Base-by-base conservation (phyloP, 257 asterid species). In the Lavandula angustifolia region DNA sequence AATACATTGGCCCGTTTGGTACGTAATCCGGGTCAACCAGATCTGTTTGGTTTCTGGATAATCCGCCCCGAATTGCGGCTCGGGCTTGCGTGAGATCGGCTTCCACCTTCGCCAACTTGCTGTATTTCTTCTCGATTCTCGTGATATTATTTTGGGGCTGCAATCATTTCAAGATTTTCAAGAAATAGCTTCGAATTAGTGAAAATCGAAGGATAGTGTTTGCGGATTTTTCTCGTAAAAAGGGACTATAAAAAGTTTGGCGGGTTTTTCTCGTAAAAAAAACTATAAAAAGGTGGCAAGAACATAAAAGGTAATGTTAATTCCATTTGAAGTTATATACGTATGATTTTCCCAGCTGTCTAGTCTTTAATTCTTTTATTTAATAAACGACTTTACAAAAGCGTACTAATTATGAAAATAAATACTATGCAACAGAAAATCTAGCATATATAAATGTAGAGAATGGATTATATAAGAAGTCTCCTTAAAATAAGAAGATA, bases 1-100 rank as follows among this genome's bases (percentile, higher is more conserved):
- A 74, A 46, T 87, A 87, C 86, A 78, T 87, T 1, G 86, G 88
- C 7, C 92, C 90, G 52, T 54, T 35, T 9, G 92, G 95, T 18
- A 82, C 55, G 69, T 75, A 85, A 33, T 79, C 78, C 2, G 76
- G 77, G 66, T 78, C 83, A 14, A 58, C 64, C 5, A 38, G 5
- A 38, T 64, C 41, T 31, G 79, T 67, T 64, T 61, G 56, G 66
- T 80, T 81, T 18, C 37, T 18, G 14, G 1, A 17, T 9, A 57
- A 37, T 6, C 40, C 40, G 62, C 47, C 77, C 47, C 61, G 75
- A 48, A 87, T 81, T 32, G 83, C 80, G 33, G 64, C 80, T 62
- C 95, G 84, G 65, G 90, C 79, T 54, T 68, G 75, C 14, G 60
- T 71, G 13, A 87, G 85, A 43, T 73, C 75, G 0, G 80, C 80